Evolutionary conservation across 2,329 filamentous ascomycete species (phyloP).

Genomic region (Beauveria australis): DNA sequence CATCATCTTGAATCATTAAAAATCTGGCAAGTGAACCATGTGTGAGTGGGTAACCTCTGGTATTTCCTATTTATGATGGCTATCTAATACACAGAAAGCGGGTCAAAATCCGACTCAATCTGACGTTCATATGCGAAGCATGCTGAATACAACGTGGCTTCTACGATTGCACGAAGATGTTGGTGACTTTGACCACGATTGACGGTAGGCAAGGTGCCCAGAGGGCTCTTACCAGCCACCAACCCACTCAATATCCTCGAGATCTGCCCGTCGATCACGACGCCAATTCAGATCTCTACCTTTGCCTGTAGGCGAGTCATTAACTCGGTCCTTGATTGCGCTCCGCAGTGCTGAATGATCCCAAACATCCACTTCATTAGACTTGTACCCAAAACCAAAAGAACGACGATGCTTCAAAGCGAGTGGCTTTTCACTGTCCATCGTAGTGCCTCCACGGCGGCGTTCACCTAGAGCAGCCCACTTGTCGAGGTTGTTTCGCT

Average conservation of each 20-base stretch:
- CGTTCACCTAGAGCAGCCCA: constrained; percentile 85
- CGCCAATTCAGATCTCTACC: constrained; percentile 55
- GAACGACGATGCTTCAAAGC: constrained; percentile 42
- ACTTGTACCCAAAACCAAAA: constrained; percentile 38
- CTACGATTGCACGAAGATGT: constrained; percentile 14
- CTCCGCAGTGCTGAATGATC: constrained; percentile 34
- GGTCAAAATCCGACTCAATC: constrained; percentile 37
- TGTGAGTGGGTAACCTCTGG: constrained; percentile 60
- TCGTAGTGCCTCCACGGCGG: constrained; percentile 57
- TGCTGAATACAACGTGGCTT: constrained; percentile 6
- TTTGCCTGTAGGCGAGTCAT: constrained; percentile 49
- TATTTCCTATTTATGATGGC: constrained; percentile 37
- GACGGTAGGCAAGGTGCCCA: constrained; percentile 27
- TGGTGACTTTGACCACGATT: constrained; percentile 51
- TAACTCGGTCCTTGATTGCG: constrained; percentile 36
- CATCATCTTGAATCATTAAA: neutral
- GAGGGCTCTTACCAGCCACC: constrained; percentile 68
- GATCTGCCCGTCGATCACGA: constrained; percentile 55
- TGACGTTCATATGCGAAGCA: constrained; percentile 1
- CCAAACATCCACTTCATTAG: constrained; percentile 39
- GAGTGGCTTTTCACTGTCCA: constrained; percentile 42
- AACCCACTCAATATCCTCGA: constrained; percentile 87
- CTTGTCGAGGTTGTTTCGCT: constrained; percentile 63
- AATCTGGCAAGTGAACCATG: neutral
- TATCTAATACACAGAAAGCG: constrained; percentile 53